Evolutionary conservation across 2,329 filamentous ascomycete species (phyloP), one percentile per base, ranked within the genome.

Genomic region (Hypoxylon sp.): DNA sequence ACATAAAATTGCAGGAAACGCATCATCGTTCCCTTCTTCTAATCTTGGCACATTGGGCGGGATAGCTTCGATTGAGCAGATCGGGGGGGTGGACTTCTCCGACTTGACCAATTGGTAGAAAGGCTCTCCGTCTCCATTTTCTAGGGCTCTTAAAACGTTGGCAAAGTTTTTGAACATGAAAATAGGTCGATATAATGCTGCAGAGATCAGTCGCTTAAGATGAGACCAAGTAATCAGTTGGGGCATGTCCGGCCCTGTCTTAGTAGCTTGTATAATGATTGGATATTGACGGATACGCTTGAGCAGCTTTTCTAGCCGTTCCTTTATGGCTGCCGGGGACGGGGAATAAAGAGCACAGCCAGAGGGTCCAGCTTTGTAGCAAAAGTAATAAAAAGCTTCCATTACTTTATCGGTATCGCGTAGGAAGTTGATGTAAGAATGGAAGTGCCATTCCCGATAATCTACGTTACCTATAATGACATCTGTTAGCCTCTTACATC

Each of bases 391-490:
- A 63, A 90, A 89, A 17, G 79, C 82, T 1, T 81, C 76, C 71
- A 88, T 82, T 5, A 86, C 83, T 56, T 83, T 80, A 74, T 90
- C 87, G 13, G 85, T 83, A 71, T 90, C 85, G n/a, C 79, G 79
- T 5, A 87, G 73, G 56, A 86, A 86, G 67, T 83, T 83, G 68
- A 81, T 77, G 61, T 84, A 80, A 0, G 77, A 76, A 10, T 83
- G 80, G 29, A 80, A 78, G 62, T 81, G 84, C 85, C 85, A 88
- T 72, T 87, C 86, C 44, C 84, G 82, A 70, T 88, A 86, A 69
- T 86, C 84, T 13, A 85, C 83, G 53, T 86, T 86, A 26, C 84
- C 76, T 77, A 56, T 1, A 22, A 17, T 42, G 13, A 22, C 3
- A 4, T n/a, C n/a, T 29, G 51, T 65, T 13, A 73, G 72, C 26